These are phyloP conservation scores for Kazachstania bromeliacearum DNA, from an alignment of 805 yeast genomes.

Conservation along the genomic window DNA sequence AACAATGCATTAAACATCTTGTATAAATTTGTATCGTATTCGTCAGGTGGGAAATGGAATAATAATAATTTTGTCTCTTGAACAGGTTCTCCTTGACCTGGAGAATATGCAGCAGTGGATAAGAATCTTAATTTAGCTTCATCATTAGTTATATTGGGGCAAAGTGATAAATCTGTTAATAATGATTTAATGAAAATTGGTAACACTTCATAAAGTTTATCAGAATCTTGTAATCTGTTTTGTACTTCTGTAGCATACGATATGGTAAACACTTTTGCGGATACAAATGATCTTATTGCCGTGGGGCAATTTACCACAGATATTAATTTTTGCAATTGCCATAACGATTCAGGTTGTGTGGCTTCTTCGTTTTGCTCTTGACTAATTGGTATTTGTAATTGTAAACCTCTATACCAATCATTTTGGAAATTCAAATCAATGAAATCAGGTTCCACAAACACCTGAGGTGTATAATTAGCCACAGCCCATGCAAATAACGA, in stretches of 20 bases:
- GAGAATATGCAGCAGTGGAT: constrained; percentile 23
- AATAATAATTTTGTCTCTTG: constrained; percentile 20
- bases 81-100: constrained; percentile 10
- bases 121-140: constrained; percentile 15
- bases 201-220: constrained; percentile 24
- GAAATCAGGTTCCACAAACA: constrained; percentile 19
- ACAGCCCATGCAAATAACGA: constrained; percentile 21
- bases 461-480: constrained; percentile 19
- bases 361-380: constrained; percentile 1
- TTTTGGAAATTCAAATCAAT: constrained; percentile 15
- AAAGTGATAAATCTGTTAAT: constrained; percentile 14
- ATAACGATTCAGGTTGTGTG: constrained; percentile 20
- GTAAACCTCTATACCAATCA: constrained; percentile 21
- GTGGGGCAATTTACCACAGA: constrained; percentile 14
- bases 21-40: constrained; percentile 25
- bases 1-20: constrained; percentile 27
- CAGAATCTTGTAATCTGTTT: constrained; percentile 14
- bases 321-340: constrained; percentile 25
- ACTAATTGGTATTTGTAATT: neutral
- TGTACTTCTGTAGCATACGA: constrained; percentile 15
- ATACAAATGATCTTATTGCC: constrained; percentile 19
- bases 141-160: constrained; percentile 12
- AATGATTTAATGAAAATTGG: constrained; percentile 24
- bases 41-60: constrained; percentile 29
- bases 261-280: constrained; percentile 15